Evolutionary conservation across 768 basidiomycete species (phyloP).

Genomic region (Lentinula raphanica): DNA sequence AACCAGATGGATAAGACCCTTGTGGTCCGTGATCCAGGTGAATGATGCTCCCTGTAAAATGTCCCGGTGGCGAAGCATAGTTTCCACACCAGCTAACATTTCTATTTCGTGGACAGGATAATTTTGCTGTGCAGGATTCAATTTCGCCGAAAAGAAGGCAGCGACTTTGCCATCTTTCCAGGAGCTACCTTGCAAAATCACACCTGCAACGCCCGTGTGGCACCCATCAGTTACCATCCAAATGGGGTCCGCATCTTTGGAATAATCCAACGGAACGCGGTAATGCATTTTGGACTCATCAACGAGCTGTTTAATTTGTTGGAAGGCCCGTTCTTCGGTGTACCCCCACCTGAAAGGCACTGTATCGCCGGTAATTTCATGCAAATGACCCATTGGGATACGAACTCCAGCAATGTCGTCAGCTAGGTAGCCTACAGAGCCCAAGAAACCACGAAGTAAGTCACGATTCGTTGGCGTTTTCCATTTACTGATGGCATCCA

Average conservation of each 20-base stretch:
- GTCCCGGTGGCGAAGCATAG: constrained; percentile 23
- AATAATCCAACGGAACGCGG: constrained; percentile 17
- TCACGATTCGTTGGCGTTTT: constrained; percentile 20
- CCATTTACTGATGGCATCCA: constrained; percentile 23
- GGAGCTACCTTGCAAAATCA: constrained; percentile 19
- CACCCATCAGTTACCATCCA: constrained; percentile 28
- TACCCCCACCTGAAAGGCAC: constrained; percentile 1
- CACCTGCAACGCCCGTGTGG: constrained; percentile 22
- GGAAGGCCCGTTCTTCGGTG: constrained; percentile 3
- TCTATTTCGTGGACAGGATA: constrained; percentile 36
- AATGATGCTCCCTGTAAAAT: constrained; percentile 26
- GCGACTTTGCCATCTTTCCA: constrained; percentile 21
- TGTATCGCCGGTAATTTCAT: constrained; percentile 12
- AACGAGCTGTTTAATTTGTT: background rate
- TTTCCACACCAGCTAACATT: constrained; percentile 30
- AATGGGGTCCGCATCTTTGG: constrained; percentile 12
- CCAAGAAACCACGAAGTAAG: constrained; percentile 24
- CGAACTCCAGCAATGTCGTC: constrained; percentile 16
- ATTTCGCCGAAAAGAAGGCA: constrained; percentile 31
- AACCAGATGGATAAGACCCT: background rate
- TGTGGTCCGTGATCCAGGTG: constrained; percentile 5
- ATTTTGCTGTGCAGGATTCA: constrained; percentile 32
- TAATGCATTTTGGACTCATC: constrained; percentile 12
- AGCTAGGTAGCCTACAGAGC: constrained; percentile 26
- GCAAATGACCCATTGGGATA: constrained; percentile 20